Percentiles rank a stretch among this genome's conserved stretches.
Evolutionary conservation across 129 eudicot genomes (phyloP).

Genomic region (Chrysanthemum seticuspe): DNA sequence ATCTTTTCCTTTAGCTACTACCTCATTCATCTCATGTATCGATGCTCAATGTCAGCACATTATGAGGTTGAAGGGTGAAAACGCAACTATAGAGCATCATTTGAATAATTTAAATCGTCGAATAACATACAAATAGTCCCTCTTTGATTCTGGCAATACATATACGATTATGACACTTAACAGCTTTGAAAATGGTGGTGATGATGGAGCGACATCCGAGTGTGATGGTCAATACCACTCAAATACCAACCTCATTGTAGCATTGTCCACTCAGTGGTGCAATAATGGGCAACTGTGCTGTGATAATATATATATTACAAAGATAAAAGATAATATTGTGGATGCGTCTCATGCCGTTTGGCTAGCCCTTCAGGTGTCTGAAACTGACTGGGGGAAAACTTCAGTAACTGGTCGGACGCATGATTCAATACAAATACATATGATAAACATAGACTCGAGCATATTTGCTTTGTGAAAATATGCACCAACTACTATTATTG

Average conservation of each 20-base stretch:
- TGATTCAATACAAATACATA: too few relatives aligned
- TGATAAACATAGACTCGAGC: too few relatives aligned
- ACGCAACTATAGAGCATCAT: background rate
- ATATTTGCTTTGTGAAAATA: too few relatives aligned
- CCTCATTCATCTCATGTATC: background rate
- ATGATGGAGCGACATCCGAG: background rate
- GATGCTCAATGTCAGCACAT: background rate
- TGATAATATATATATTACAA: background rate
- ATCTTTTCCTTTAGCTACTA: background rate
- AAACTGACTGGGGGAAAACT: constrained; percentile 20
- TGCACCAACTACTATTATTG: too few relatives aligned
- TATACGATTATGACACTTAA: constrained; percentile 3
- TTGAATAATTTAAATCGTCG: background rate
- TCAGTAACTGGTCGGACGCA: too few relatives aligned
- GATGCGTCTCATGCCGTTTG: constrained; percentile 28
- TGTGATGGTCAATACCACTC: constrained; percentile 10
- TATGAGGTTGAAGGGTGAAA: background rate
- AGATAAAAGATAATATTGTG: constrained; percentile 17
- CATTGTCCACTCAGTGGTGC: constrained; percentile 3
- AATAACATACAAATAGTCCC: background rate
- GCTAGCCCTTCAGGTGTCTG: constrained; percentile 12
- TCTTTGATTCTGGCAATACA: constrained; percentile 1
- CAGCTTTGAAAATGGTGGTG: constrained; percentile 10
- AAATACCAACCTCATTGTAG: background rate
- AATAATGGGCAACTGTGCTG: background rate